phyloP scores from a whole-genome alignment of 768 basidiomycete genomes.

The Pseudohyphozyma bogoriensis region DNA sequence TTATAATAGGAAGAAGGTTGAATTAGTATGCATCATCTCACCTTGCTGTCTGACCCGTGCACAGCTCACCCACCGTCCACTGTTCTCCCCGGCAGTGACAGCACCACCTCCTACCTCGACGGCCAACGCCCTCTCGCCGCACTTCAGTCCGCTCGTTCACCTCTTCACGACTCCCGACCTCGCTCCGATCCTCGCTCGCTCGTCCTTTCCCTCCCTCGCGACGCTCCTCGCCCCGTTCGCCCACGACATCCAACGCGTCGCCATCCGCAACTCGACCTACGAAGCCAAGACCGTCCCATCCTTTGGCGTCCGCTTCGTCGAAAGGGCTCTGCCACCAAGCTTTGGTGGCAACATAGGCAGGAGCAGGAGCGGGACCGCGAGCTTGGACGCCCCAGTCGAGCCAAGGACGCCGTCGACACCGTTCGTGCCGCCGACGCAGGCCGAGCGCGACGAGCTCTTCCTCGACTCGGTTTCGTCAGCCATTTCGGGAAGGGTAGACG shows the following conservation, averaged over 20 bases:
- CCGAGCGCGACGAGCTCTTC: constrained; percentile 18
- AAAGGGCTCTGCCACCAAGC: not conserved
- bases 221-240: constrained; percentile 7
- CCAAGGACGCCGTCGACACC: not conserved
- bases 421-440: not conserved
- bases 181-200: not conserved
- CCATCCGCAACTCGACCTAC: constrained; percentile 2
- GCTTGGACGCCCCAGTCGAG: not conserved
- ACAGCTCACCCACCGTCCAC: too few relatives aligned
- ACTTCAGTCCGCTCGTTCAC: constrained; percentile 1
- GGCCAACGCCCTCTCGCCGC: not conserved
- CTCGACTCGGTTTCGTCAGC: constrained; percentile 6
- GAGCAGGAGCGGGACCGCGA: not conserved
- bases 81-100: too few relatives aligned
- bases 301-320: constrained; percentile 7
- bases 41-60: too few relatives aligned
- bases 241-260: not conserved
- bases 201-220: not conserved
- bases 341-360: not conserved
- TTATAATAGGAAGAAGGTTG: too few relatives aligned
- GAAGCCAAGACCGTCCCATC: not conserved
- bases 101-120: not conserved
- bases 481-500: not conserved
- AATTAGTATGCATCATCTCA: too few relatives aligned
- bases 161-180: constrained; percentile 2